Percentiles rank a stretch among this genome's conserved stretches.
These are phyloP conservation scores for Hordeum vulgare DNA, from an alignment of 176 grass and related monocot species.

Conservation along the genomic window MorexV3_pseudomolecules_assembly NC_058520.1:570852614-570853113, in stretches of 20 bases:
- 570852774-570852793: conserved; percentile 58
- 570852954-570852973: conserved; percentile 15
- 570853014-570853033: background rate
- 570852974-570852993: conserved; percentile 3
- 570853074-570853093: conserved; percentile 81
- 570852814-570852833: conserved; percentile 68
- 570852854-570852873: conserved; percentile 88
- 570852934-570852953: conserved; percentile 72
- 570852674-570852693: background rate
- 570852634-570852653: background rate
- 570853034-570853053: conserved; percentile 74
- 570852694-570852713: background rate
- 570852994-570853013: background rate
- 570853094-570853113: conserved; percentile 66
- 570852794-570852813: conserved; percentile 47
- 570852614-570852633: background rate
- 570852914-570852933: conserved; percentile 98
- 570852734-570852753: background rate
- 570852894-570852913: conserved; percentile 91
- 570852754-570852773: conserved; percentile 4
- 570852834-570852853: conserved; percentile 57
- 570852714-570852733: background rate
- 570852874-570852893: conserved; percentile 48
- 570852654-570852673: background rate
- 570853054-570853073: conserved; percentile 90